Base-by-base conservation (phyloP, 257 asterid genomes). In the Salvia miltiorrhiza region DNA sequence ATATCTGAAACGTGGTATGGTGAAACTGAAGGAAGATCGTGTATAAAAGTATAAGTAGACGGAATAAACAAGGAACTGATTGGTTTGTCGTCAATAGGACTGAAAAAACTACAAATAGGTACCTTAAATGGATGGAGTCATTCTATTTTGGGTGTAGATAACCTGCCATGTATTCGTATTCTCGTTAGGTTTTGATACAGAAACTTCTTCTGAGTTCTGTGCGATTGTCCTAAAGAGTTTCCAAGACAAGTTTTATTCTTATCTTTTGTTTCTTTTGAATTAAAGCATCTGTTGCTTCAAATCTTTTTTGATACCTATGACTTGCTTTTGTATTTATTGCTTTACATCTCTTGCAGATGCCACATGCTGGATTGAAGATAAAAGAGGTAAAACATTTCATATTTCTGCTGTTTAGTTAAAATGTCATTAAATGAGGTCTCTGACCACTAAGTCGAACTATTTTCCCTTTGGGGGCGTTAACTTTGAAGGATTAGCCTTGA, bases 291-390 rank as follows among this genome's bases (percentile, higher is more conserved):
- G 61, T 43, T 49, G 26, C 28, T 21, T 32, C 24, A 24, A 41
- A 8, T 3, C 20, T 52, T 9, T 16, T 26, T 45, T 50, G 41
- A 9, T 45, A 20, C 23, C 1, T 32, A 58, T 28, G 4, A 39
- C 65, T 57, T 69, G 28, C 37, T 48, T 65, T 63, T 61, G 30
- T 30, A 20, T 69, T 68, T 21, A 56, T 72, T 65, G 45, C 67
- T 70, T 72, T 67, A 58, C 68, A 33, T 76, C 26, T 53, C 55
- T 62, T 80, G 77, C 96, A 93, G 99, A 81, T 66, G 70, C 90
- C 96, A 19, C 57, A 52, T 48, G 86, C 78, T 30, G 88, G 87
- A 45, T 72, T 93, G 85, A 87, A 84, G 86, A 90, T 82, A 76
- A 65, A 82, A 30, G 99, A 93, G 97, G 98, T 93, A 84, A 61